A percentile compares a stretch with the other conserved stretches of the same genome.
These are phyloP conservation scores for Staphylotrichum tortipilum DNA, from an alignment of 495 filamentous ascomycete species.

Conservation along the genomic window DNA sequence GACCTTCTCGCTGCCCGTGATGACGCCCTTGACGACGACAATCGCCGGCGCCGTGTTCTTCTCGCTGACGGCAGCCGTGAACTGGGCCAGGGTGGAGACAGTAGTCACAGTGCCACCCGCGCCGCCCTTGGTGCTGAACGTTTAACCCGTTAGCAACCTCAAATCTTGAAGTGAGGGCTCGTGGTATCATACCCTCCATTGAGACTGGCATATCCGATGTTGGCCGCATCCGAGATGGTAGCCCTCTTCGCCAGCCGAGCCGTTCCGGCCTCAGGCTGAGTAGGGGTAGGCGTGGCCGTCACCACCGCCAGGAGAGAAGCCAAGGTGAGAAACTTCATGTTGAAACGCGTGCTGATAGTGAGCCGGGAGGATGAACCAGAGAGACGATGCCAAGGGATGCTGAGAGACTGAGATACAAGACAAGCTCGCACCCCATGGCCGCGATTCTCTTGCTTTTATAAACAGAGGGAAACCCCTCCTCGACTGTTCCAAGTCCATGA, in stretches of 20 bases:
- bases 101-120: conserved; percentile 50
- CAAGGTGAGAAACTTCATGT: conserved; percentile 4
- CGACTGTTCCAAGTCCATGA: too few species aligned
- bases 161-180: too few species aligned
- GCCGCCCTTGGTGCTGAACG: conserved; percentile 49
- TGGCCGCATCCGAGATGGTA: conserved; percentile 3
- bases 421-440: too few species aligned
- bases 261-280: conserved; percentile 1
- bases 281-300: conserved; percentile 1
- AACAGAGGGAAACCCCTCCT: too few species aligned
- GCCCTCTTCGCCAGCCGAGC: background rate
- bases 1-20: conserved; percentile 37
- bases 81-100: conserved; percentile 47
- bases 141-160: background rate
- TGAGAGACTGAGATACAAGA: too few species aligned
- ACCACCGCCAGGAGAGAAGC: background rate
- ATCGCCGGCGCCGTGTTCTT: conserved; percentile 36
- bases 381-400: too few species aligned
- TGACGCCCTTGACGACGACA: conserved; percentile 40
- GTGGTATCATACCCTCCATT: conserved; percentile 1
- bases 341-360: background rate
- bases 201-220: background rate
- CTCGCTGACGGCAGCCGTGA: conserved; percentile 41
- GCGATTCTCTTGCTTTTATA: background rate
- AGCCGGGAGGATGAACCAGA: background rate